Evolutionary conservation across 208 protist species (phyloP).

Genomic region (Leishmania arabica): DNA sequence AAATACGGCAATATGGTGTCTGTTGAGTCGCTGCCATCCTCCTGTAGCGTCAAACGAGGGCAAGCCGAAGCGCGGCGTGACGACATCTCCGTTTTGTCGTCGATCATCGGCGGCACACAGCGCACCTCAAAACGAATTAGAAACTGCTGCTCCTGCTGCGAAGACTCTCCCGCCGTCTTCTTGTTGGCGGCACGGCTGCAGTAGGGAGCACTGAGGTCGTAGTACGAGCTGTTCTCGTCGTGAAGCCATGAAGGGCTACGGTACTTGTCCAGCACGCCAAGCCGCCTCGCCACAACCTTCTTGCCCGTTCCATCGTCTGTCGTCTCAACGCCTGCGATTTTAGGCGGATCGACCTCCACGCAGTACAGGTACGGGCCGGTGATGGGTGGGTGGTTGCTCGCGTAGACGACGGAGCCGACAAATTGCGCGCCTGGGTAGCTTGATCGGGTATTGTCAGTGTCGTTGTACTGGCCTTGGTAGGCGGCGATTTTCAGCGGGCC

Average conservation of each 20-base stretch:
- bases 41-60: constrained; percentile 7
- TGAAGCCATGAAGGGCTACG: constrained; percentile 30
- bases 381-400: constrained; percentile 70
- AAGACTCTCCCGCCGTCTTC: neutral
- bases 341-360: constrained; percentile 34
- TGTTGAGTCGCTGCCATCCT: constrained; percentile 28
- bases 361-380: constrained; percentile 29
- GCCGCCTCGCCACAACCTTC: neutral
- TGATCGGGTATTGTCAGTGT: constrained; percentile 76
- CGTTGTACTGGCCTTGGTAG: constrained; percentile 88
- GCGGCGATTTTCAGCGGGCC: constrained; percentile 69
- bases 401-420: constrained; percentile 71
- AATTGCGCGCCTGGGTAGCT: constrained; percentile 78
- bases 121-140: constrained; percentile 72
- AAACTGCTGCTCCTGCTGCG: constrained; percentile 14
- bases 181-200: neutral
- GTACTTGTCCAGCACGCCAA: constrained; percentile 30
- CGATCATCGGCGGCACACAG: constrained; percentile 29
- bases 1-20: constrained; percentile 77
- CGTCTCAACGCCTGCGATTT: neutral
- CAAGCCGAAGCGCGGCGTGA: constrained; percentile 30
- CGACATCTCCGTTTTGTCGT: constrained; percentile 1
- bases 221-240: constrained; percentile 25
- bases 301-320: neutral
- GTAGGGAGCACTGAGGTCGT: constrained; percentile 16